A percentile compares a stretch with the other conserved stretches of the same genome.
Conservation (phyloP, 164 flowering plant species). For the Magnolia officinalis region DNA sequence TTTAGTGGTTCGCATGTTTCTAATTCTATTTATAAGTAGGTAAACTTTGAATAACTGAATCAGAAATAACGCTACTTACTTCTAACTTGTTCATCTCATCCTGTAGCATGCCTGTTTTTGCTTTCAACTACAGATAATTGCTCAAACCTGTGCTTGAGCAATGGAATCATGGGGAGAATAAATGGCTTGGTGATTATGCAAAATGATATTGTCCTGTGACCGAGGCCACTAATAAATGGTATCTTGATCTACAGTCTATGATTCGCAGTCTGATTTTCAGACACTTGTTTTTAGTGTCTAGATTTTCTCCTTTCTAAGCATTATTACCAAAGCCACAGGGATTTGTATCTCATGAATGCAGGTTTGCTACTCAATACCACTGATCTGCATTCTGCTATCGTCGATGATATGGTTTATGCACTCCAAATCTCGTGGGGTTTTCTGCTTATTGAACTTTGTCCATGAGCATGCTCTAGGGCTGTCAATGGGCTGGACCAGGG, state of each 20-base stretch:
- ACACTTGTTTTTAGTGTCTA: no score
- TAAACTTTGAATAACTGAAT: background rate
- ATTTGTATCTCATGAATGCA: background rate
- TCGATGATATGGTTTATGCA: no score
- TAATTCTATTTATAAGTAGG: background rate
- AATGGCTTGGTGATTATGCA: background rate
- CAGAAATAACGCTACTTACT: background rate
- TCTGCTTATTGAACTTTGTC: no score
- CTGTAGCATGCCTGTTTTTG: background rate
- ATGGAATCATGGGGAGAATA: background rate
- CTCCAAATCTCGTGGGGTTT: no score
- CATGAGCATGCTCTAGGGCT: no score
- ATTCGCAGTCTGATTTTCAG: no score
- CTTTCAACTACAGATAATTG: background rate
- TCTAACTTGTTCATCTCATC: background rate
- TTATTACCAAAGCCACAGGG: background rate
- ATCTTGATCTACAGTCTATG: no score
- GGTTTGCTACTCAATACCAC: background rate
- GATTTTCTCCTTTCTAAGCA: no score
- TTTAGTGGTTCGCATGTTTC: background rate
- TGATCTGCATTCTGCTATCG: no score
- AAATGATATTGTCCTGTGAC: background rate
- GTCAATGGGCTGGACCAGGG: no score
- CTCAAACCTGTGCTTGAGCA: background rate
- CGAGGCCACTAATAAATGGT: background rate